phyloP scores from a whole-genome alignment of 768 basidiomycete species.

The Suillus americanus region DNA sequence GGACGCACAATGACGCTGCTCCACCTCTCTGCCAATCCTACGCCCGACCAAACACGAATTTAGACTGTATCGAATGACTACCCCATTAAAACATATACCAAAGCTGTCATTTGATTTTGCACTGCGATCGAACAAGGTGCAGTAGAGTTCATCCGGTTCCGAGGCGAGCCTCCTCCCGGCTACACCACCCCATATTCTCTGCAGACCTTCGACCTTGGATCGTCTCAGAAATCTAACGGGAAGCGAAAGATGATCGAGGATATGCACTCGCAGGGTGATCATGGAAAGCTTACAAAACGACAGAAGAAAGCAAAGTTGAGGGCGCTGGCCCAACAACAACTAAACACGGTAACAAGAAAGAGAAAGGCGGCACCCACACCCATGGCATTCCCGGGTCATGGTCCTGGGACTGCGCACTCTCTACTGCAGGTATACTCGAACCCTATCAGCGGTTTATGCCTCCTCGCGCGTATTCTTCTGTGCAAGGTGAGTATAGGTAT shows the following conservation, averaged over 20 bases:
- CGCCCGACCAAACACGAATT: slow-evolving; percentile 31
- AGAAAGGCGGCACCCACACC: slow-evolving; percentile 12
- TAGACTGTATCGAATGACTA: slow-evolving; percentile 52
- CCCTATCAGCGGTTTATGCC: not conserved
- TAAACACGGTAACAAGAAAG: slow-evolving; percentile 1
- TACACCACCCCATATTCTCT: slow-evolving; percentile 38
- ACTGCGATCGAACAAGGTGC: slow-evolving; percentile 54
- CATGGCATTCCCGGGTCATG: slow-evolving; percentile 20
- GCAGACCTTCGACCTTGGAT: slow-evolving; percentile 21
- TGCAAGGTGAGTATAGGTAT: not conserved
- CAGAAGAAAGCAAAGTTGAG: slow-evolving; percentile 24
- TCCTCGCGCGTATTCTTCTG: not conserved
- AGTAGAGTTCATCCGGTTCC: slow-evolving; percentile 60
- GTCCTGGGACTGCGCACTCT: slow-evolving; percentile 7
- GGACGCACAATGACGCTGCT: slow-evolving; percentile 47
- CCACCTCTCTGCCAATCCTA: slow-evolving; percentile 34
- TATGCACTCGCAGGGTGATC: not conserved
- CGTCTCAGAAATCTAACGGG: slow-evolving; percentile 10
- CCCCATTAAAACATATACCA: slow-evolving; percentile 60
- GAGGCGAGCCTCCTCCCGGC: slow-evolving; percentile 42
- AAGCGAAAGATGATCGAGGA: slow-evolving; percentile 37
- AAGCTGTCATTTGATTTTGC: slow-evolving; percentile 53
- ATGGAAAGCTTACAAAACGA: slow-evolving; percentile 22
- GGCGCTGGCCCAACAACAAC: not conserved
- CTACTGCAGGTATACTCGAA: not conserved